A percentile compares a stretch with the other conserved stretches of the same genome.
Evolutionary conservation across 371 early-diverging fungal genomes (phyloP).

Genomic region (Lichtheimia corymbifera): DNA sequence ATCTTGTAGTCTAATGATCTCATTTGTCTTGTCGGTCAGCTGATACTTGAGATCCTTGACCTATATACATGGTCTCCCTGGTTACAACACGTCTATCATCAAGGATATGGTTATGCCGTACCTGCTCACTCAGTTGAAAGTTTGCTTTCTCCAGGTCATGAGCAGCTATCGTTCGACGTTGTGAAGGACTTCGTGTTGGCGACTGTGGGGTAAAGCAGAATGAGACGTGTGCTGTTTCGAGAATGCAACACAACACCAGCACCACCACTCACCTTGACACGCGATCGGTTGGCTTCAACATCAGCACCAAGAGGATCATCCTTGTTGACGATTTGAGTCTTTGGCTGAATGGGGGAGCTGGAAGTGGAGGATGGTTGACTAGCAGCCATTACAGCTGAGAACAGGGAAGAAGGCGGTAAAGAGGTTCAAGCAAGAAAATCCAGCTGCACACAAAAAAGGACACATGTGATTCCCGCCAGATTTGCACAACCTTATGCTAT

Average conservation of each 20-base stretch:
- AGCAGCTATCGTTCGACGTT: not conserved
- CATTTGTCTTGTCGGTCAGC: constrained; percentile 27
- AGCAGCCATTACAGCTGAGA: not conserved
- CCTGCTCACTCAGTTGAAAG: constrained; percentile 45
- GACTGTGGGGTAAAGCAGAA: not conserved
- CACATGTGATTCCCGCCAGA: too few species aligned
- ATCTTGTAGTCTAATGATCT: constrained; percentile 32
- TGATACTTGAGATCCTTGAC: constrained; percentile 47
- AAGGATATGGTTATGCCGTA: not conserved
- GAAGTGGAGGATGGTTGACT: not conserved
- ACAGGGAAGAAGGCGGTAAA: not conserved
- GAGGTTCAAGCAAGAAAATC: not conserved
- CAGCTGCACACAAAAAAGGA: too few species aligned
- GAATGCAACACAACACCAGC: not conserved
- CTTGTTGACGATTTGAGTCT: constrained; percentile 4
- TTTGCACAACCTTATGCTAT: too few species aligned
- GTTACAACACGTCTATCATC: not conserved
- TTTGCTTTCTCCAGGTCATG: constrained; percentile 14
- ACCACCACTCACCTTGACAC: constrained; percentile 6
- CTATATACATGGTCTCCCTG: constrained; percentile 2
- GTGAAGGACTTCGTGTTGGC: not conserved
- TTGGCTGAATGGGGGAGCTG: constrained; percentile 7
- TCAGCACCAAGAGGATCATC: constrained; percentile 12
- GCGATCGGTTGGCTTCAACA: constrained; percentile 3
- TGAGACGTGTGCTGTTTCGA: not conserved